A percentile compares a stretch with the other conserved stretches of the same genome.
phyloP scores from a whole-genome alignment of 2,329 filamentous ascomycete species.

The Trichophyton rubrum region DNA sequence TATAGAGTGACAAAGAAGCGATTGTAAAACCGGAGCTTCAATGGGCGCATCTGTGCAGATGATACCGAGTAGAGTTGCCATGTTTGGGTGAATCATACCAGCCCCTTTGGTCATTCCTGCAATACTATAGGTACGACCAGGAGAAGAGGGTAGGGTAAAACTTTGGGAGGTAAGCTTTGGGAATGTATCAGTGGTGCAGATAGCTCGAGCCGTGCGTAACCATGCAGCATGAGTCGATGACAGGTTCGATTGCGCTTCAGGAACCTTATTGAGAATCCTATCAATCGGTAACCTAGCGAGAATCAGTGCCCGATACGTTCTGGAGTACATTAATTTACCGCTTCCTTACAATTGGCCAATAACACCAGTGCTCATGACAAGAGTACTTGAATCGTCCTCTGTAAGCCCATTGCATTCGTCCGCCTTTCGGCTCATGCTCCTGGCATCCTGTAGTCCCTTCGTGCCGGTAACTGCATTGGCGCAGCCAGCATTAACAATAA shows the following conservation, averaged over 20 bases:
- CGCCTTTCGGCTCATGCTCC: constrained; percentile 65
- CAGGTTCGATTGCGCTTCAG: constrained; percentile 58
- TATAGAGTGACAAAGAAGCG: constrained; percentile 60
- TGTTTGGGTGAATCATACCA: constrained; percentile 98
- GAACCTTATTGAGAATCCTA: constrained; percentile 76
- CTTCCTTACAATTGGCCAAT: constrained; percentile 68
- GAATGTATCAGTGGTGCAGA: constrained; percentile 97
- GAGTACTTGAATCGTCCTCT: constrained; percentile 46
- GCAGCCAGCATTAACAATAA: constrained; percentile 90
- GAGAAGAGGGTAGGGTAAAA: constrained; percentile 73
- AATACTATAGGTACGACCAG: constrained; percentile 63
- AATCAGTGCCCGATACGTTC: not conserved
- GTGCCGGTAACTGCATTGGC: constrained; percentile 94
- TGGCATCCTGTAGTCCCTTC: constrained; percentile 77
- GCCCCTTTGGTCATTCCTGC: constrained; percentile 96
- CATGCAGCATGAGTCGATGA: constrained; percentile 71
- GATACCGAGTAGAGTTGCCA: constrained; percentile 88
- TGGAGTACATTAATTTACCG: not conserved
- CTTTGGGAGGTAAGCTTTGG: constrained; percentile 81
- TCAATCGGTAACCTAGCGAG: constrained; percentile 62
- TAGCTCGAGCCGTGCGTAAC: constrained; percentile 74
- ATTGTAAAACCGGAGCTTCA: constrained; percentile 51
- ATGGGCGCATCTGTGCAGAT: constrained; percentile 86
- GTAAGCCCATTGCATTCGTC: constrained; percentile 48
- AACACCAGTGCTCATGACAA: constrained; percentile 97